These are phyloP conservation scores for Monsonia emarginata DNA, from an alignment of 441 rosid species.

Conservation along the genomic window DNA sequence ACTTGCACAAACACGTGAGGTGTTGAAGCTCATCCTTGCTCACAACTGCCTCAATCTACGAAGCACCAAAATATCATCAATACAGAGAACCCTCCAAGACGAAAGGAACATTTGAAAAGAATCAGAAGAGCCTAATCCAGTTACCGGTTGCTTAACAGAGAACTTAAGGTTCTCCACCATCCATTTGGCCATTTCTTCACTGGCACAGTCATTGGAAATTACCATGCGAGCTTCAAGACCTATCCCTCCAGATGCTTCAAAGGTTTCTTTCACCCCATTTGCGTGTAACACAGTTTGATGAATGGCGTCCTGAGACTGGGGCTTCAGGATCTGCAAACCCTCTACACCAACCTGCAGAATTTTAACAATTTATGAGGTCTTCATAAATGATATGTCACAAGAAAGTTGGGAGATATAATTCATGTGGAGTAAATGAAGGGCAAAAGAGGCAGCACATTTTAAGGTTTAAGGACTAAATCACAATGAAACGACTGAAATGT, in stretches of 20 bases:
- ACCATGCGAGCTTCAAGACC: slow-evolving; percentile 63
- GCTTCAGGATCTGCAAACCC: slow-evolving; percentile 76
- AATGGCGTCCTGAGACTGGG: slow-evolving; percentile 35
- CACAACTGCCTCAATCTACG: slow-evolving; percentile 76
- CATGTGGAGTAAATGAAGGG: background rate
- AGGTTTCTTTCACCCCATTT: slow-evolving; percentile 50
- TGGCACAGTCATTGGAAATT: slow-evolving; percentile 38
- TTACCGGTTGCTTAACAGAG: slow-evolving; percentile 80
- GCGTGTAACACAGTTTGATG: slow-evolving; percentile 21
- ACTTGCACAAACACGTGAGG: slow-evolving; percentile 65
- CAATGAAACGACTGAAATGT: background rate
- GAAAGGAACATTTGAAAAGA: slow-evolving; percentile 6
- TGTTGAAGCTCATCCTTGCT: slow-evolving; percentile 82
- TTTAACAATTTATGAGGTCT: background rate
- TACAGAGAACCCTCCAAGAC: slow-evolving; percentile 1
- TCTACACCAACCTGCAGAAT: slow-evolving; percentile 60
- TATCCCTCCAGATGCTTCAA: slow-evolving; percentile 48
- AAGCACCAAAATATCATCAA: slow-evolving; percentile 11
- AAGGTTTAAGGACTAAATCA: background rate
- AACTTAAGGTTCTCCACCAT: slow-evolving; percentile 66
- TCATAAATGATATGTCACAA: background rate
- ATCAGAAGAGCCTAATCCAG: slow-evolving; percentile 17
- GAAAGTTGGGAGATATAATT: background rate
- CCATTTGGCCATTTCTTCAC: slow-evolving; percentile 54
- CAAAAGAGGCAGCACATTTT: background rate